Base-by-base conservation (phyloP, 345 rosid genomes). In the Moricandia arvensis region DNA sequence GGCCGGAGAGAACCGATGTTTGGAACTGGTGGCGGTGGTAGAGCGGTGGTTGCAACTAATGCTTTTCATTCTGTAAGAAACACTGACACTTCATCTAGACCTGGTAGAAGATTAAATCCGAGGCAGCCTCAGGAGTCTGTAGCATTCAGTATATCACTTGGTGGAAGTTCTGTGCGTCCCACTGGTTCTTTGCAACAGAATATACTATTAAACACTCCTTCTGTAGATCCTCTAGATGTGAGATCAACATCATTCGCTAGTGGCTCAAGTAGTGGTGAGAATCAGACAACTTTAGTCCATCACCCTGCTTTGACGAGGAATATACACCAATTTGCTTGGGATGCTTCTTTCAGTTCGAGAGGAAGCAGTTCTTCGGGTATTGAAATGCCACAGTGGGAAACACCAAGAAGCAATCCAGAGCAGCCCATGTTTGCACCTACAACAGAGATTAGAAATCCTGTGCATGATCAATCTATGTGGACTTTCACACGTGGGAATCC, bases 381-480 rank as follows among this genome's bases (percentile, higher is more conserved):
- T 63, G 79, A 80, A 15, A 74, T 75, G 68, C 82, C 47, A 80
- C 80, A 74, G 65, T 71, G 75, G 82, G 93, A 85, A 77, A 67
- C 82, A 30, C 79, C 78, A 2, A 90, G 90, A 84, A 85, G 79
- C 69, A 83, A 73, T 68, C 60, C 73, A 4, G 94, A 89, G 30
- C 84, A 85, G 78, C 80, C 88, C 21, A 76, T 87, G 85, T 80
- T 88, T 84, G 68, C 80, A 33, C 80, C 86, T 41, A 73, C 85
- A 45, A 72, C 77, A 63, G 92, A 88, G 37, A 74, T 78, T 57
- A 85, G 93, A 85, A 83, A 78, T 75, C 66, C 53, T 35, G 86
- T 67, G 64, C 96, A 82, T 76, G 91, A 93, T 82, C 88, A 88
- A 60, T 55, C 87, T 37, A 77, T 78, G 69, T 86, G 96, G 97